phyloP scores from a whole-genome alignment of 495 filamentous ascomycete species.

The Hypoxylon intermedium region DNA sequence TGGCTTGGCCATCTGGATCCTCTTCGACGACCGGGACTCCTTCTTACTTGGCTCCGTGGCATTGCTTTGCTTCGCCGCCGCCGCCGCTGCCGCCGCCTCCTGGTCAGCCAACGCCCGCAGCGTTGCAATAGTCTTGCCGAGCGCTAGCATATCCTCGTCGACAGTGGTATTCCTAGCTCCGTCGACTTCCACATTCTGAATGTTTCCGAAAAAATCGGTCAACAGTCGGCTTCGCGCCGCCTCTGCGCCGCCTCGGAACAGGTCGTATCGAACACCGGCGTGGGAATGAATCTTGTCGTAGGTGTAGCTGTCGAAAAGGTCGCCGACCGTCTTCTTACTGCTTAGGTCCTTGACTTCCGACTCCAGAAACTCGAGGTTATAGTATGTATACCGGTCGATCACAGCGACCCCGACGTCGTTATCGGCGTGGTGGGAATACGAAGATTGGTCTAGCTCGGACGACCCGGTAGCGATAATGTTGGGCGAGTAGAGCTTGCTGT shows the following conservation, averaged over 20 bases:
- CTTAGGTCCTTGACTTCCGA: constrained; percentile 81
- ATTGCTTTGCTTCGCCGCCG: constrained; percentile 41
- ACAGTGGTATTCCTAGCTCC: constrained; percentile 61
- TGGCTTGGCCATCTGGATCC: constrained; percentile 61
- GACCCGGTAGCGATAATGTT: constrained; percentile 97
- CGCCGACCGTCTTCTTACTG: constrained; percentile 85
- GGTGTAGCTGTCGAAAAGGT: constrained; percentile 95
- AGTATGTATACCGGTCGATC: constrained; percentile 98
- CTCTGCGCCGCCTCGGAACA: constrained; percentile 81
- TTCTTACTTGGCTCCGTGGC: constrained; percentile 47
- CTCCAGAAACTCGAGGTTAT: constrained; percentile 96
- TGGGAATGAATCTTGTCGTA: constrained; percentile 91
- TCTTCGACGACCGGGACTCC: constrained; percentile 47
- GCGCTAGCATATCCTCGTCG: constrained; percentile 74
- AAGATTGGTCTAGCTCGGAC: constrained; percentile 90
- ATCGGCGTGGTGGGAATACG: constrained; percentile 96
- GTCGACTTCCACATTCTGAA: constrained; percentile 94
- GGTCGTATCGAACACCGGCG: constrained; percentile 91
- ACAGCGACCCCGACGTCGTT: constrained; percentile 97
- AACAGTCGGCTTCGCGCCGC: constrained; percentile 75
- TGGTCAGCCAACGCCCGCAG: constrained; percentile 60
- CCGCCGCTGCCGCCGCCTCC: constrained; percentile 51
- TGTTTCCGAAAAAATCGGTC: constrained; percentile 98
- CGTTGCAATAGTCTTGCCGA: constrained; percentile 67
- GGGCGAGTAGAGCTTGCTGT: constrained; percentile 94